Evolutionary conservation across 805 yeast species (phyloP).

Genomic region (Myxozyma lipomycoides): DNA sequence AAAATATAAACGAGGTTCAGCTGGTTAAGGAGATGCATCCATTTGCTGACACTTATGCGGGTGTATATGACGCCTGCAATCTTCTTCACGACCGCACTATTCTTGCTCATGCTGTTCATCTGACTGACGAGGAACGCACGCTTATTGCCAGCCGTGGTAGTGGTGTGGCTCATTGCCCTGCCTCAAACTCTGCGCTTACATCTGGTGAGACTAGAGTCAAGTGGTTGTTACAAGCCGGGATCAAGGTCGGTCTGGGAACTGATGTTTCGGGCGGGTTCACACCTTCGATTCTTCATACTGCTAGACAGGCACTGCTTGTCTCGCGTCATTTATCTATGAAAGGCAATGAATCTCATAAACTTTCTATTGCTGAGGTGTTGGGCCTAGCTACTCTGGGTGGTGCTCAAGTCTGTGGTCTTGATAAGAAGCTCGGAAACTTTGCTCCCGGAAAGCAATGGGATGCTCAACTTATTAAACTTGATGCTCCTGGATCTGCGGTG

Average conservation of each 20-base stretch:
- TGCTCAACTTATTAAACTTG: conserved; percentile 69
- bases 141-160: conserved; percentile 52
- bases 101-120: conserved; percentile 85
- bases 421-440: conserved; percentile 61
- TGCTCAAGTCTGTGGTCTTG: conserved; percentile 66
- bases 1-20: conserved; percentile 67
- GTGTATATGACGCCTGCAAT: conserved; percentile 64
- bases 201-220: conserved; percentile 87
- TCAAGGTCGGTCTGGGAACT: conserved; percentile 78
- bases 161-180: conserved; percentile 91
- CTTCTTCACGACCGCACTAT: conserved; percentile 64
- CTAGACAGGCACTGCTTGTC: conserved; percentile 66
- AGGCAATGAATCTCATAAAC: conserved; percentile 45
- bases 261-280: conserved; percentile 77
- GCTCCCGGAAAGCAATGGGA: conserved; percentile 78
- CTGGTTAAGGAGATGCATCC: conserved; percentile 76
- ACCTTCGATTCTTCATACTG: conserved; percentile 58
- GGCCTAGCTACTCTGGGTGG: conserved; percentile 88
- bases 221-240: conserved; percentile 56
- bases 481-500: conserved; percentile 49
- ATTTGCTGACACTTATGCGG: conserved; percentile 61
- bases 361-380: conserved; percentile 66
- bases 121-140: conserved; percentile 59
- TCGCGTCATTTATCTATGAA: conserved; percentile 68
- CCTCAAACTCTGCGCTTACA: conserved; percentile 80